Evolutionary conservation across 306 rosid species (phyloP).

Genomic region (Prinsepia uniflora): DNA sequence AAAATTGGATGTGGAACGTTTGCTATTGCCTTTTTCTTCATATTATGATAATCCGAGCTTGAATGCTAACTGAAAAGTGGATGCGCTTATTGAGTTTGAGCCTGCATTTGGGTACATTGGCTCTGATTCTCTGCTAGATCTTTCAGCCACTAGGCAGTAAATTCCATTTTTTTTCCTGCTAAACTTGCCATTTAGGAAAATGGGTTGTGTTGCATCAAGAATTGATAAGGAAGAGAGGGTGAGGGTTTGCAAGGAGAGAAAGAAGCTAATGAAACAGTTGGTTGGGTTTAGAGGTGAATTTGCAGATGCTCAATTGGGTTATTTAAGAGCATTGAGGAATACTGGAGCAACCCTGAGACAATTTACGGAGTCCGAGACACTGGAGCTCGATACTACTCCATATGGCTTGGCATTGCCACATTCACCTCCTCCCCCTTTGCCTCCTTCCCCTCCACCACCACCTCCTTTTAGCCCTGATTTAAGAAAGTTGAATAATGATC

Average conservation of each 20-base stretch:
- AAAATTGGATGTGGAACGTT: constrained; percentile 8
- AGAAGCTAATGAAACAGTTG: constrained; percentile 68
- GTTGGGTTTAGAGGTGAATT: constrained; percentile 60
- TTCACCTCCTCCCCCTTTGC: constrained; percentile 51
- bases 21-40: constrained; percentile 3
- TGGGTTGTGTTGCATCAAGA: constrained; percentile 84
- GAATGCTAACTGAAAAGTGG: background rate
- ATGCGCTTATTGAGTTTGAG: background rate
- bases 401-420: constrained; percentile 43
- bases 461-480: constrained; percentile 56
- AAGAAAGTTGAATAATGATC: constrained; percentile 24
- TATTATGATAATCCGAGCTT: background rate
- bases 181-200: constrained; percentile 16
- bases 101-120: background rate
- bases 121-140: background rate
- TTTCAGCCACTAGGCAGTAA: background rate
- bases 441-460: constrained; percentile 60
- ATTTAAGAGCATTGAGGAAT: constrained; percentile 67
- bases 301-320: constrained; percentile 67
- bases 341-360: constrained; percentile 84
- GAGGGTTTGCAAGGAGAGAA: constrained; percentile 69
- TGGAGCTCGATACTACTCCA: constrained; percentile 56
- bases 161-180: background rate
- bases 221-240: constrained; percentile 63
- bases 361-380: constrained; percentile 69